A percentile compares a stretch with the other conserved stretches of the same genome.
Evolutionary conservation across 1,139 yeast genomes (phyloP).

Genomic region (Sugiyamaella neomexicana): DNA sequence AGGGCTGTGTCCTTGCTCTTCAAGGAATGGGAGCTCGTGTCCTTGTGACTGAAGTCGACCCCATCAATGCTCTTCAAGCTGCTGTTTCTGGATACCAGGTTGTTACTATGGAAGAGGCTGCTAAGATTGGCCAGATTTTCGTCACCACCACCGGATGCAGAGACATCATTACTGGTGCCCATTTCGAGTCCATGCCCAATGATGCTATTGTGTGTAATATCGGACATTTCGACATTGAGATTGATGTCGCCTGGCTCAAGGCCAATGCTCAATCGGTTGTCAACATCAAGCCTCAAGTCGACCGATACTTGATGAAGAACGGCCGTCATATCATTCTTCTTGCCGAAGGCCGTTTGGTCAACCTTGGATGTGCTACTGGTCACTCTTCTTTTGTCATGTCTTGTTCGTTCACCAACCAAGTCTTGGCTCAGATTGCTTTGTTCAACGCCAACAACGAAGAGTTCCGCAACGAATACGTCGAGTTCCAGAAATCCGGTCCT

Average conservation of each 20-base stretch:
- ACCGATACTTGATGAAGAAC: slow-evolving; percentile 86
- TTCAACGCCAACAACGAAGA: slow-evolving; percentile 83
- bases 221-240: slow-evolving; percentile 99
- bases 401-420: slow-evolving; percentile 99
- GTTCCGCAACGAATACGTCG: slow-evolving; percentile 81
- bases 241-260: slow-evolving; percentile 55
- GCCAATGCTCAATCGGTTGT: slow-evolving; percentile 46
- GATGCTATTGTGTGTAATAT: slow-evolving; percentile 99
- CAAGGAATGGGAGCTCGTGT: slow-evolving; percentile 99
- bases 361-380: slow-evolving; percentile 99
- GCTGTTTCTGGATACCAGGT: slow-evolving; percentile 99
- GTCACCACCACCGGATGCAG: slow-evolving; percentile 99
- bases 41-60: slow-evolving; percentile 95
- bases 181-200: slow-evolving; percentile 93
- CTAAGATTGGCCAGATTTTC: slow-evolving; percentile 91
- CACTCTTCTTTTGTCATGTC: slow-evolving; percentile 99
- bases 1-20: slow-evolving; percentile 99
- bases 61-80: slow-evolving; percentile 99
- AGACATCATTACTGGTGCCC: slow-evolving; percentile 90
- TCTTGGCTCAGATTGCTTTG: slow-evolving; percentile 97
- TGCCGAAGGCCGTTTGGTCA: slow-evolving; percentile 99
- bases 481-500: slow-evolving; percentile 91
- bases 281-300: slow-evolving; percentile 99
- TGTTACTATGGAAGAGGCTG: slow-evolving; percentile 93
- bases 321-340: slow-evolving; percentile 96